Evolutionary conservation across 129 eudicot genomes (phyloP), one percentile per base, ranked within the genome.

Genomic region (Chrysanthemum makinoi): DNA sequence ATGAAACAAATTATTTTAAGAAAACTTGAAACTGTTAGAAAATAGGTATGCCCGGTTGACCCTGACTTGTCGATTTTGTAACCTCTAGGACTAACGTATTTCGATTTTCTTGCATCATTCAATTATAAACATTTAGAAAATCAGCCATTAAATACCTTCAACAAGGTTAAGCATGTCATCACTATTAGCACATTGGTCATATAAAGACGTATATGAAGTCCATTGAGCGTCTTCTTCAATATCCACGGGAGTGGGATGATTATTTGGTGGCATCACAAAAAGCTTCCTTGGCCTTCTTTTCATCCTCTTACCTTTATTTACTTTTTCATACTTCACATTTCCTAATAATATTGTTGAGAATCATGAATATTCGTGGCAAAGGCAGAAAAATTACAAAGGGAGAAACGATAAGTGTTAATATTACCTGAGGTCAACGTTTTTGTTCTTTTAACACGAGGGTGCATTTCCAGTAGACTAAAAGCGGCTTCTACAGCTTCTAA

Each of bases 361-460:
- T 60, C 18, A 46, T 11, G 39, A 12, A 20, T 20, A 19, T 49
- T 66, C 24, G 14, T 66, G 39, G 72, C 58, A 49, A 13, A 17
- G 15, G n/a, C 2, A 52, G 19, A 15, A 52, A 67, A 49, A 48
- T 22, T 19, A 48, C 49, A 44, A 18, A 66, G 57, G 70, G 72
- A 14, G 22, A 13, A 66, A 18, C 12, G 5, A 18, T 3, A 48
- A 66, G 57, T 66, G 43, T 48, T 66, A 0, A 49, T 19, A 65
- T 28, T 68, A 68, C 73, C 73, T 26, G 73, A 68, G 28, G 73
- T 68, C 14, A 51, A 28, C 0, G 48, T 22, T 2, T 47, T 35
- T 15, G 47, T 68, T 68, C 49, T 68, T 51, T 68, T 68, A 68
- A 68, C 73, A 2, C 73, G 73, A 50, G 72, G 73, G 24, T 68